Percentiles rank a stretch among this genome's conserved stretches.
phyloP scores from a whole-genome alignment of 2,329 filamentous ascomycete genomes.

The Coniochaeta sp. region DNA sequence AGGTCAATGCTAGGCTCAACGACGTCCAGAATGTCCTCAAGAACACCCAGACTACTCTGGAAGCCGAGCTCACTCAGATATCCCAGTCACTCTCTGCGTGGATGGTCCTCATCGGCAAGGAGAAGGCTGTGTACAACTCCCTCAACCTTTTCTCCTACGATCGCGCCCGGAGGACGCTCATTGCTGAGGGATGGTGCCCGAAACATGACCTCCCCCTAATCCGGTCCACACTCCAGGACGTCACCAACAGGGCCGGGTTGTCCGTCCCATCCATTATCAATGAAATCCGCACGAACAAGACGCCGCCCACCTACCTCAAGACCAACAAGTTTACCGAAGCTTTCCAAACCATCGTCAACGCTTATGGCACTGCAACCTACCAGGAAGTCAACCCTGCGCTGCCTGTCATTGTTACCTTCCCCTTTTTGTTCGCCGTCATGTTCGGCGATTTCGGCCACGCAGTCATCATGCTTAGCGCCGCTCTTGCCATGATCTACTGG shows the following conservation, averaged over 20 bases:
- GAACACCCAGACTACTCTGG: slow-evolving; percentile 91
- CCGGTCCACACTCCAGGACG: slow-evolving; percentile 88
- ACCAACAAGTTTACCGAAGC: slow-evolving; percentile 98
- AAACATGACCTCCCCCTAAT: slow-evolving; percentile 85
- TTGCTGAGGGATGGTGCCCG: slow-evolving; percentile 96
- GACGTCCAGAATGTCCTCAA: slow-evolving; percentile 88
- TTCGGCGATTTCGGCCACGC: slow-evolving; percentile 97
- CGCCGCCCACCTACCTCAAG: slow-evolving; percentile 92
- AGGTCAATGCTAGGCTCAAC: slow-evolving; percentile 87
- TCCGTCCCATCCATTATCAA: slow-evolving; percentile 99
- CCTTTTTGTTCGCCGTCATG: slow-evolving; percentile 99
- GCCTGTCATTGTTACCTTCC: slow-evolving; percentile 93
- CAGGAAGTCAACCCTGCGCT: slow-evolving; percentile 94
- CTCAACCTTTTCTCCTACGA: slow-evolving; percentile 97
- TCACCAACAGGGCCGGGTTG: slow-evolving; percentile 89
- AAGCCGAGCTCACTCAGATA: slow-evolving; percentile 90
- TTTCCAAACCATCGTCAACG: slow-evolving; percentile 98
- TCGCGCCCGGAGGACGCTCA: slow-evolving; percentile 87
- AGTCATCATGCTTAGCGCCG: slow-evolving; percentile 76
- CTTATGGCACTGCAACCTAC: slow-evolving; percentile 96
- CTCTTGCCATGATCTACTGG: slow-evolving; percentile 91
- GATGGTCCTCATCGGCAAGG: slow-evolving; percentile 97
- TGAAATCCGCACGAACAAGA: slow-evolving; percentile 95
- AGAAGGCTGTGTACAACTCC: slow-evolving; percentile 95
- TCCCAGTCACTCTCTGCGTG: slow-evolving; percentile 87